These are phyloP conservation scores for Cantharellus cinnabarinus DNA, from an alignment of 768 basidiomycete genomes.

Conservation along the genomic window DNA sequence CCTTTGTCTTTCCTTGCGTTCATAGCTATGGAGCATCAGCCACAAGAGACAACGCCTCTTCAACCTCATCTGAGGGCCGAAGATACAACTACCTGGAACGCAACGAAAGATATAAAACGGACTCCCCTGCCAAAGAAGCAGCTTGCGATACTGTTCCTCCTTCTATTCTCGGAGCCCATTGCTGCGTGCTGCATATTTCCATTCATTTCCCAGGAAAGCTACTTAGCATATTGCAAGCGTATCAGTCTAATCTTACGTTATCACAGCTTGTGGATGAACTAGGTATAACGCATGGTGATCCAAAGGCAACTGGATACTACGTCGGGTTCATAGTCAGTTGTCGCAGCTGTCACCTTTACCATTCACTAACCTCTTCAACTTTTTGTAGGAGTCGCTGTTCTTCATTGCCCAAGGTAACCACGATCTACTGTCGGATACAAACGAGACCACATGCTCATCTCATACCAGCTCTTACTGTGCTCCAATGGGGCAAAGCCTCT, in stretches of 20 bases:
- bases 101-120: not conserved
- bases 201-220: constrained; percentile 6
- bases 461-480: constrained; percentile 2
- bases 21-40: no score
- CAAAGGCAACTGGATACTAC: constrained; percentile 6
- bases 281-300: constrained; percentile 7
- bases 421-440: not conserved
- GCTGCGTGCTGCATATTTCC: constrained; percentile 5
- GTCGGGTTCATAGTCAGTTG: constrained; percentile 7
- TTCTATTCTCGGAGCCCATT: not conserved
- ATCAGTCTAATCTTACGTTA: not conserved
- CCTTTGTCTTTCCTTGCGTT: no score
- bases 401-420: constrained; percentile 7
- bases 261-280: constrained; percentile 6
- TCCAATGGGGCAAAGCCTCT: constrained; percentile 9
- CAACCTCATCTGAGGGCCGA: no score
- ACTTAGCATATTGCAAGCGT: not conserved
- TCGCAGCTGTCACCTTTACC: not conserved
- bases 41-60: no score
- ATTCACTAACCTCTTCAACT: not conserved
- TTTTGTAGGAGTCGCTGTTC: constrained; percentile 8
- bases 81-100: no score
- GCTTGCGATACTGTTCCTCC: not conserved
- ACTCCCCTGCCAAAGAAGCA: not conserved
- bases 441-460: not conserved